These are phyloP conservation scores for Ceratocystis cacaofunesta DNA, from an alignment of 2,329 filamentous ascomycete genomes.

Conservation along the genomic window DNA sequence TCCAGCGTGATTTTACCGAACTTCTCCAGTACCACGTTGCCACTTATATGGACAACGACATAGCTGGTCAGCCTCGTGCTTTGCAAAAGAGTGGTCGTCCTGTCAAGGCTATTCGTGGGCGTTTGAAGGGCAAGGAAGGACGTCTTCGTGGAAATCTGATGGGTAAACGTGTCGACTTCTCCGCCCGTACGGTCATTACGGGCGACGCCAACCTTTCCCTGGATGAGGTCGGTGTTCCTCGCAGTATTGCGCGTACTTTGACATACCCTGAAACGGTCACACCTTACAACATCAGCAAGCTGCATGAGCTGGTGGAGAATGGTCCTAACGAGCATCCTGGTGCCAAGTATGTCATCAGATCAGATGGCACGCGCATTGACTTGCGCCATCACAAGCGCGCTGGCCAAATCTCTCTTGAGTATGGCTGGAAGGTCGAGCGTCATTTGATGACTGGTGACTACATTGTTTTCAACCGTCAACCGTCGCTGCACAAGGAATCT, in stretches of 20 bases:
- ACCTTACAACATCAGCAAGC: constrained; percentile 88
- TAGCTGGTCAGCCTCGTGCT: constrained; percentile 85
- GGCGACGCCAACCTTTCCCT: constrained; percentile 93
- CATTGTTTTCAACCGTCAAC: constrained; percentile 99
- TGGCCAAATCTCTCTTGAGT: constrained; percentile 73
- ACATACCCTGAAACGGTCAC: constrained; percentile 97
- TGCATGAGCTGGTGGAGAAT: constrained; percentile 79
- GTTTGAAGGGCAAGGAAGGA: constrained; percentile 97
- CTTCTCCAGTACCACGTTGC: constrained; percentile 95
- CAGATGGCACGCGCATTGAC: constrained; percentile 88
- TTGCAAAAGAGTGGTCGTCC: constrained; percentile 94
- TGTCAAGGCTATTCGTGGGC: constrained; percentile 89
- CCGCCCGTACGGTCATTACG: constrained; percentile 97
- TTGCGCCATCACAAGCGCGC: constrained; percentile 83
- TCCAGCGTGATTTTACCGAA: constrained; percentile 78
- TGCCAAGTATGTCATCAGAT: constrained; percentile 89
- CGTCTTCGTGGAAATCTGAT: constrained; percentile 96
- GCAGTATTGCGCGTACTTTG: constrained; percentile 79
- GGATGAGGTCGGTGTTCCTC: constrained; percentile 92
- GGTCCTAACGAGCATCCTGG: constrained; percentile 91
- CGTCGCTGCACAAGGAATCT: constrained; percentile 96
- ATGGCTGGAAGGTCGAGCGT: constrained; percentile 97
- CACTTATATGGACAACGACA: constrained; percentile 99
- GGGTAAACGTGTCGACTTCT: constrained; percentile 99
- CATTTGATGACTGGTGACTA: constrained; percentile 93